A percentile compares a stretch with the other conserved stretches of the same genome.
Conservation (phyloP, 495 filamentous ascomycete genomes). For the Lasiosphaeria miniovina region DNA sequence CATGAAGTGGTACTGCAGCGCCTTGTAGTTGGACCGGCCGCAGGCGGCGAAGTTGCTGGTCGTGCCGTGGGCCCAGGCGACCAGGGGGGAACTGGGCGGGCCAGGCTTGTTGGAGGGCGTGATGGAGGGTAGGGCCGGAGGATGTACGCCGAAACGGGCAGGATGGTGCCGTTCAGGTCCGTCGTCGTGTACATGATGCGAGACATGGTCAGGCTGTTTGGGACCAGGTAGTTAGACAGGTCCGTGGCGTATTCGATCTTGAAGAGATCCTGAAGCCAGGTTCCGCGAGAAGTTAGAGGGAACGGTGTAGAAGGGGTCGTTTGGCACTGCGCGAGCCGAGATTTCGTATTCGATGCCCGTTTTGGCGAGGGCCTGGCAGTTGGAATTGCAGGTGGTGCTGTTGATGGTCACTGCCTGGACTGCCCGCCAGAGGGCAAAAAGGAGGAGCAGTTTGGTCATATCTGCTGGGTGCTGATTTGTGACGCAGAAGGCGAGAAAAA, state of each 20-base stretch:
- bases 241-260: slow-evolving; percentile 38
- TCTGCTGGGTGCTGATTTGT: not conserved
- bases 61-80: slow-evolving; percentile 55
- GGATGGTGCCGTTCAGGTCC: slow-evolving; percentile 42
- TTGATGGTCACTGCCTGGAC: not conserved
- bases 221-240: slow-evolving; percentile 33
- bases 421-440: not conserved
- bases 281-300: not conserved
- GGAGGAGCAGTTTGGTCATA: not conserved
- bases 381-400: not conserved
- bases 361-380: not conserved
- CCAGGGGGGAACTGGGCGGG: slow-evolving; percentile 31
- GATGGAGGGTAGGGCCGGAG: slow-evolving; percentile 48
- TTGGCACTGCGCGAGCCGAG: not conserved
- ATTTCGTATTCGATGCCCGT: not conserved
- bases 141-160: slow-evolving; percentile 51
- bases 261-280: slow-evolving; percentile 30
- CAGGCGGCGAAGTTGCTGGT: slow-evolving; percentile 28
- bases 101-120: slow-evolving; percentile 6
- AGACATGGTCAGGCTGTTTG: slow-evolving; percentile 40
- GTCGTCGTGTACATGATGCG: slow-evolving; percentile 49
- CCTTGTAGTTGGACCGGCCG: not conserved
- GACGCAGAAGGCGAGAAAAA: not conserved
- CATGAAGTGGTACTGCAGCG: slow-evolving; percentile 34
- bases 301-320: not conserved